These are phyloP conservation scores for Hansenula anomala DNA, from an alignment of 1,139 yeast genomes.

Conservation along the genomic window DNA sequence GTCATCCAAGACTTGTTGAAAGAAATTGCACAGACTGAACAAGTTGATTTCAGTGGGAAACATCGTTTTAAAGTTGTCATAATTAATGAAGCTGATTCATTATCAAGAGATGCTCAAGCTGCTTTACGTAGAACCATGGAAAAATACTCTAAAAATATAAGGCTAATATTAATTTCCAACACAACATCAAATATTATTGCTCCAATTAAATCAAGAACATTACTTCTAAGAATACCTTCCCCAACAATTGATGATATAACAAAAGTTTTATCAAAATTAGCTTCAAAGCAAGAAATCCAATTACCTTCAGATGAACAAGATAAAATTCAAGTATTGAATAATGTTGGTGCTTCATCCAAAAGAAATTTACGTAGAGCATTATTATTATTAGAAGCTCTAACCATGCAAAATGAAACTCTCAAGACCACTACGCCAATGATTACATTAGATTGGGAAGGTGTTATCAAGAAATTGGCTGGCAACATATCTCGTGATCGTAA, in stretches of 20 bases:
- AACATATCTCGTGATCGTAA: constrained; percentile 56
- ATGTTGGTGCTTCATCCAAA: constrained; percentile 51
- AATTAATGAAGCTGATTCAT: constrained; percentile 89
- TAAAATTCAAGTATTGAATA: constrained; percentile 36
- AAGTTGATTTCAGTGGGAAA: constrained; percentile 68
- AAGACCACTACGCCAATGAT: constrained; percentile 41
- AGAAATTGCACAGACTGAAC: constrained; percentile 93
- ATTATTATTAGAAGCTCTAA: constrained; percentile 77
- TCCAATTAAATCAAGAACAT: constrained; percentile 91
- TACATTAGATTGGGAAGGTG: constrained; percentile 84
- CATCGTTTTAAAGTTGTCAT: constrained; percentile 89
- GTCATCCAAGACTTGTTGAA: constrained; percentile 91
- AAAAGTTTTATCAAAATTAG: constrained; percentile 48
- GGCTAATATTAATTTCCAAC: constrained; percentile 81
- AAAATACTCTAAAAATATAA: constrained; percentile 82
- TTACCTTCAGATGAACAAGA: constrained; percentile 35
- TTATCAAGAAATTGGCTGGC: constrained; percentile 59
- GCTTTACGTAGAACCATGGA: constrained; percentile 98
- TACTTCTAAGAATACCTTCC: constrained; percentile 80
- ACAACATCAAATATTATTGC: constrained; percentile 88
- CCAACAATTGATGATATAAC: constrained; percentile 61
- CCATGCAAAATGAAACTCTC: constrained; percentile 62
- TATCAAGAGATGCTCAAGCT: constrained; percentile 95
- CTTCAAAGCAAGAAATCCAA: constrained; percentile 49
- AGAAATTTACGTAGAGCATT: constrained; percentile 78